phyloP scores from a whole-genome alignment of 2,329 filamentous ascomycete genomes.

The Aureobasidium namibiae region DNA sequence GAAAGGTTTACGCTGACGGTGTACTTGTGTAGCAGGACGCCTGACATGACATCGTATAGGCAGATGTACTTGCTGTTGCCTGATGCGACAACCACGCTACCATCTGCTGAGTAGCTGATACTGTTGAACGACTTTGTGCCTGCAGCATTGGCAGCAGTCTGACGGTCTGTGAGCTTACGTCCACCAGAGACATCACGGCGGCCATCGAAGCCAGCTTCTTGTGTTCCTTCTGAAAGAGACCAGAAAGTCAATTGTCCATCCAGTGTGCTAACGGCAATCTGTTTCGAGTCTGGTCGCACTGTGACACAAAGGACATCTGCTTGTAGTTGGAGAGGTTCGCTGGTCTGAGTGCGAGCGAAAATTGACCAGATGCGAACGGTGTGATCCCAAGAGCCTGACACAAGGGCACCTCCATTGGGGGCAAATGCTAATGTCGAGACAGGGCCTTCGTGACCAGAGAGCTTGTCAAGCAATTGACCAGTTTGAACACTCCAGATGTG shows the following conservation, averaged over 20 bases:
- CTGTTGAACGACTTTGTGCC: conserved; percentile 86
- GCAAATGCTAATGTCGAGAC: conserved; percentile 84
- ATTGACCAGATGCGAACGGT: conserved; percentile 96
- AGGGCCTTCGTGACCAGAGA: conserved; percentile 89
- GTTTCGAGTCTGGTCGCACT: conserved; percentile 80
- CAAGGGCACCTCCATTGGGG: conserved; percentile 71
- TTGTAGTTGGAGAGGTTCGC: conserved; percentile 85
- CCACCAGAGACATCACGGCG: conserved; percentile 89
- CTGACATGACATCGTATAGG: conserved; percentile 87
- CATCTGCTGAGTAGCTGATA: conserved; percentile 86
- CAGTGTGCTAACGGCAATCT: conserved; percentile 83
- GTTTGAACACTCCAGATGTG: conserved; percentile 99
- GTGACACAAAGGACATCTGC: conserved; percentile 82
- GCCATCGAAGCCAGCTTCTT: conserved; percentile 79
- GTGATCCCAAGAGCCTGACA: conserved; percentile 93
- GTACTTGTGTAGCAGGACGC: conserved; percentile 87
- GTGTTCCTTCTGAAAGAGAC: conserved; percentile 79
- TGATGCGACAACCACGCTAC: conserved; percentile 78
- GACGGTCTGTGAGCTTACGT: conserved; percentile 75
- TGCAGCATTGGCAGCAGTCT: conserved; percentile 82
- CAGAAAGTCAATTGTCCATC: conserved; percentile 95
- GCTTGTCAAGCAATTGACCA: conserved; percentile 81
- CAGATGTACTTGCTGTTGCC: conserved; percentile 99
- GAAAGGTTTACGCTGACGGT: conserved; percentile 95
- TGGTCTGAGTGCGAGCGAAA: conserved; percentile 87